Evolutionary conservation across 495 filamentous ascomycete genomes (phyloP).

Genomic region (Wilcoxina mikolae): DNA sequence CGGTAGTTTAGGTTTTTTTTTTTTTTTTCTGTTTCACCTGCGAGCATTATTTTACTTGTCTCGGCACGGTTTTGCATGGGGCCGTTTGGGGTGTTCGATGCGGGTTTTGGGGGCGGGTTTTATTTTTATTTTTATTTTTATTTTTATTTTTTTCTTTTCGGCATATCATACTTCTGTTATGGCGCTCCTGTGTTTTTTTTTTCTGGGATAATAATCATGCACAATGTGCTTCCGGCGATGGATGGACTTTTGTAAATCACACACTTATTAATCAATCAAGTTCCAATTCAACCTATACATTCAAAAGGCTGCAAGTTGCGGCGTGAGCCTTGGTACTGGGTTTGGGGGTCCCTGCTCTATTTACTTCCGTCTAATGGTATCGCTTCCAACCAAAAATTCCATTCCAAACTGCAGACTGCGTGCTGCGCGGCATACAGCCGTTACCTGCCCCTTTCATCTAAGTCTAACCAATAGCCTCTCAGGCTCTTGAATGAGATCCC

Average conservation of each 20-base stretch:
- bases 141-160: constrained; percentile 9
- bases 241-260: neutral
- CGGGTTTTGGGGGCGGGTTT: constrained; percentile 15
- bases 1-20: constrained; percentile 4
- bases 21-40: constrained; percentile 10
- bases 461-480: constrained; percentile 58
- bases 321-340: neutral
- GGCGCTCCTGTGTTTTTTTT: constrained; percentile 9
- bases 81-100: constrained; percentile 11
- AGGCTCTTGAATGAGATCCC: constrained; percentile 62
- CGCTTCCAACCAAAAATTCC: neutral
- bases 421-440: no score
- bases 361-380: neutral
- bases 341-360: neutral
- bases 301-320: no score
- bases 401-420: no score
- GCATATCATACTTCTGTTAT: constrained; percentile 3
- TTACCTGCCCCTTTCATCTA: no score
- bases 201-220: no score
- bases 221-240: neutral
- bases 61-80: neutral
- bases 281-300: no score
- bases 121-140: constrained; percentile 18
- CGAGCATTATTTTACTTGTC: constrained; percentile 1
- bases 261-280: neutral